Base-by-base conservation (phyloP, 2,329 filamentous ascomycete genomes). In the Proliferodiscus dingleyae region DNA sequence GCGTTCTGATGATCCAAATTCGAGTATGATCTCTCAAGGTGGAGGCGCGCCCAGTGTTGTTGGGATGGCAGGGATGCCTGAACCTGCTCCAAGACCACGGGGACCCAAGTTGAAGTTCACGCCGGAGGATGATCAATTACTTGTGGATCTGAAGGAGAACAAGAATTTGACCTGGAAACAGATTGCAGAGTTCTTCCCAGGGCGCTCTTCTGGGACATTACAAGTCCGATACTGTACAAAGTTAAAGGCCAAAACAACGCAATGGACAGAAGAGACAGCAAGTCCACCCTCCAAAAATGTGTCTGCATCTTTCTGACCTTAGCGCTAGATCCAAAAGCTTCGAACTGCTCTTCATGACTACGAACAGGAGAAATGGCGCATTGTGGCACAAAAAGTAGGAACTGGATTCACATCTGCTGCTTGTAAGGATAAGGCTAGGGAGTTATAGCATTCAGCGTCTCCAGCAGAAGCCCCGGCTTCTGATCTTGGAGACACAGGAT, bases 151-250 rank as follows among this genome's bases (percentile, higher is more conserved):
- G 51, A 96, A 96, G 66, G 90, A 96, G 68, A 90, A 93, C 61
- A 94, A 93, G 67, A 90, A 88, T 62, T 73, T 96, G 63, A 95
- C 90, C 4, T 96, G 90, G 90, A 95, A 95, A 69, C 90, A 96
- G 72, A 96, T 96, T 61, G 88, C 89, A 46, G 90, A 95, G 62
- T 95, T 95, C 68, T 96, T 96, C 58, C 90, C 90, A 1, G 90
- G 89, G 1, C 77, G 90, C 47, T 93, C 87, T 47, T 94, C 87
- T 37, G 90, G 90, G 15, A 95, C 90, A 23, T 70, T 96, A 50
- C 90, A 96, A 66, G 90, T 96, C 44, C 83, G 90, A 28, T 96
- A 96, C 65, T 96, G 90, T 64, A 95, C 89, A 34, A 95, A 95
- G 68, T 72, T 95, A 42, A 95, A 95, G 69, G 89, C 89, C 11